Percentiles rank a stretch among this genome's conserved stretches.
Evolutionary conservation across 306 rosid species (phyloP).

Genomic region (Fragaria iinumae): DNA sequence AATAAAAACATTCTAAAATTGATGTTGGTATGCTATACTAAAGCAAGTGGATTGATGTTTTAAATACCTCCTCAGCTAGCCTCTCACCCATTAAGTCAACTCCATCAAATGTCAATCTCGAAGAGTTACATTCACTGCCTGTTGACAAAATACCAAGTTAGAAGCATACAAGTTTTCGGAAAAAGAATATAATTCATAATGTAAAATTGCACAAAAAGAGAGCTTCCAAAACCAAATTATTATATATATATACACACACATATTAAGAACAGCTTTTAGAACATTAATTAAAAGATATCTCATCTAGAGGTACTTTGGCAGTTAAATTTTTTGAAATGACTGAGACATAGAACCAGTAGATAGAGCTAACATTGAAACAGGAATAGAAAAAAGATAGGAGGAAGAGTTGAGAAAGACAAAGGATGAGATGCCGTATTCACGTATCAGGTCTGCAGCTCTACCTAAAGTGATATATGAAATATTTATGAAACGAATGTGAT

Average conservation of each 20-base stretch:
- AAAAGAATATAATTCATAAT: background rate
- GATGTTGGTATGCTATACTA: background rate
- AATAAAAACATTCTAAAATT: background rate
- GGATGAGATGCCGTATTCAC: background rate
- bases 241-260: no score
- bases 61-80: conserved; percentile 86
- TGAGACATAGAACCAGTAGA: background rate
- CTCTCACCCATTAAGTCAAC: conserved; percentile 94
- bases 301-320: background rate
- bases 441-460: background rate
- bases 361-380: background rate
- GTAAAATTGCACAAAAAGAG: background rate
- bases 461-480: background rate
- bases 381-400: background rate
- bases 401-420: background rate
- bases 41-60: conserved; percentile 16
- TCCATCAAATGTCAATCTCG: conserved; percentile 84
- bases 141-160: conserved; percentile 40
- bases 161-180: background rate
- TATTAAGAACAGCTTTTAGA: background rate
- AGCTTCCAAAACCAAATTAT: background rate
- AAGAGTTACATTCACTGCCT: conserved; percentile 91
- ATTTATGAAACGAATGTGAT: no score
- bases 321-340: background rate
- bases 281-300: background rate